phyloP scores from a whole-genome alignment of 2,329 filamentous ascomycete species.

The Chalara sp. region DNA sequence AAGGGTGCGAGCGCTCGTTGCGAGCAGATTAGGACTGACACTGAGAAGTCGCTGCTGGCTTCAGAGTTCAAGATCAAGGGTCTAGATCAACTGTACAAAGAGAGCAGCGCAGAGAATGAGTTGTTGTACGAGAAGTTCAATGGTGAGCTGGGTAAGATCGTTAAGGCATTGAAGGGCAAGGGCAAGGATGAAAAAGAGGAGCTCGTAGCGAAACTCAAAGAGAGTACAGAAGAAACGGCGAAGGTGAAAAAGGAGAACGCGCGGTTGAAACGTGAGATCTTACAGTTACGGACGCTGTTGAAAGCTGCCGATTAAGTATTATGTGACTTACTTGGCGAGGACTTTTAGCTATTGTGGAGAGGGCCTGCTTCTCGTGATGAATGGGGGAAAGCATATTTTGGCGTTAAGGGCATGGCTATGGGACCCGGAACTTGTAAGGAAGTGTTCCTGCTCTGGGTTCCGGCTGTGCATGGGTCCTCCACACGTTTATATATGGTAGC shows the following conservation, averaged over 20 bases:
- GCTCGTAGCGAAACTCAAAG: conserved; percentile 62
- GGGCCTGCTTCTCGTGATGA: no score
- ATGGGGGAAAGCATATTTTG: no score
- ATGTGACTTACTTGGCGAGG: no score
- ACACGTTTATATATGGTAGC: no score
- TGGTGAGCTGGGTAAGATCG: conserved; percentile 77
- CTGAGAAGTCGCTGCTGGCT: conserved; percentile 64
- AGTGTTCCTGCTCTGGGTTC: no score
- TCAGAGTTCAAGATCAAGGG: conserved; percentile 73
- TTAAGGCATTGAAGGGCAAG: conserved; percentile 66
- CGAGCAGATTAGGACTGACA: conserved; percentile 58
- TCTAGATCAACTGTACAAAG: conserved; percentile 83
- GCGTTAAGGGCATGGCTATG: no score
- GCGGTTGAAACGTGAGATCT: conserved; percentile 73
- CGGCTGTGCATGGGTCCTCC: no score
- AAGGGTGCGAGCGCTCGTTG: conserved; percentile 55
- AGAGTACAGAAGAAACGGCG: conserved; percentile 69
- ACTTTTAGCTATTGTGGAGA: no score
- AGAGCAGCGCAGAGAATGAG: conserved; percentile 86
- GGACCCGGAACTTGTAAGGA: no score
- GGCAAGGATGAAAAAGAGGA: conserved; percentile 75
- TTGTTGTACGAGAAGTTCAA: conserved; percentile 89
- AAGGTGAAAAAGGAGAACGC: conserved; percentile 80
- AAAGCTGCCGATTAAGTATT: conserved; percentile 13
- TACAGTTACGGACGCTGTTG: conserved; percentile 28